Evolutionary conservation across 208 protist species (phyloP).

Genomic region (Zelonia costaricensis): DNA sequence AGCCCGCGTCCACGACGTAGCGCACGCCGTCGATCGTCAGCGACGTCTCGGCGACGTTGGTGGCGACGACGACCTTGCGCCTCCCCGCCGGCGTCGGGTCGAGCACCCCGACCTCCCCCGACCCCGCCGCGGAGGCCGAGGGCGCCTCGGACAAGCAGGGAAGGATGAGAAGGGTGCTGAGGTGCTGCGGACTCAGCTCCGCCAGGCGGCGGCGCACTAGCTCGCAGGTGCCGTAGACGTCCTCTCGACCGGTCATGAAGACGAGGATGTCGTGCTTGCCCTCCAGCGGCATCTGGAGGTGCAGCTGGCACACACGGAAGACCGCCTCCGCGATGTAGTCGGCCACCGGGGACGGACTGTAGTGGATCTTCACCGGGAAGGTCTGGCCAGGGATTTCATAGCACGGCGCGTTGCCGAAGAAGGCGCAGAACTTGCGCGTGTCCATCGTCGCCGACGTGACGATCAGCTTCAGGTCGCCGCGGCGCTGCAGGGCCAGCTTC

Average conservation of each 20-base stretch:
- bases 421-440: slow-evolving; percentile 95
- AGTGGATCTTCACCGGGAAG: slow-evolving; percentile 85
- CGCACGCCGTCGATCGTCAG: slow-evolving; percentile 98
- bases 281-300: slow-evolving; percentile 85
- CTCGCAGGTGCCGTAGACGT: slow-evolving; percentile 95
- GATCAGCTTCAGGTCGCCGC: slow-evolving; percentile 98
- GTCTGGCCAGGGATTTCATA: slow-evolving; percentile 98
- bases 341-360: slow-evolving; percentile 82
- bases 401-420: slow-evolving; percentile 96
- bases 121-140: slow-evolving; percentile 34
- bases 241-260: slow-evolving; percentile 98
- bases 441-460: slow-evolving; percentile 99
- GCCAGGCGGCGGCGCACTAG: slow-evolving; percentile 85
- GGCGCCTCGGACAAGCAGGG: slow-evolving; percentile 94
- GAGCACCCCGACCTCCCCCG: slow-evolving; percentile 91
- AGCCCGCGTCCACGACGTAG: slow-evolving; percentile 97
- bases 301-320: slow-evolving; percentile 80
- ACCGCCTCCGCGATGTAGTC: slow-evolving; percentile 84
- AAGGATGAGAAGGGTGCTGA: slow-evolving; percentile 84
- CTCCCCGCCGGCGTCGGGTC: slow-evolving; percentile 90
- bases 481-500: slow-evolving; percentile 77
- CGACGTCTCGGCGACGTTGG: slow-evolving; percentile 99
- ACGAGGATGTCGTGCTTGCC: slow-evolving; percentile 97
- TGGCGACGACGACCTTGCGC: slow-evolving; percentile 99
- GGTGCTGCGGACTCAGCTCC: slow-evolving; percentile 93